Conservation (phyloP, 169 alveolate species). For the Theileria annulata region DNA sequence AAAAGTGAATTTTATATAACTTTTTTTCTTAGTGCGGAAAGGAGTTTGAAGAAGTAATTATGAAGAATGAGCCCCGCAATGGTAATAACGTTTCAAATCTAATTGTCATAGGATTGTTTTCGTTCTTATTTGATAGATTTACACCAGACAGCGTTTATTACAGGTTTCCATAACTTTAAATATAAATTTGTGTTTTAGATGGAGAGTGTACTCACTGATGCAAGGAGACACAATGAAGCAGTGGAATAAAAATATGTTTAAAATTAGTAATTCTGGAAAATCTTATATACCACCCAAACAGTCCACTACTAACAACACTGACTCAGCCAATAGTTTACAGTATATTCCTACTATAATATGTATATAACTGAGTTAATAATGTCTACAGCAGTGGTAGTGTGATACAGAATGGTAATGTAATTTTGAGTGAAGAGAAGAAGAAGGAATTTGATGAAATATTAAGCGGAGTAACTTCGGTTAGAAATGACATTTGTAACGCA, state of each 20-base stretch:
- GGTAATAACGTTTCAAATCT: slow-evolving; percentile 3
- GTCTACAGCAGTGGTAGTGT: background rate
- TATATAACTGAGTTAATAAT: slow-evolving; percentile 9
- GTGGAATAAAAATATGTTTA: slow-evolving; percentile 41
- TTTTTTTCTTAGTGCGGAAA: slow-evolving; percentile 26
- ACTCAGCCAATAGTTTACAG: background rate
- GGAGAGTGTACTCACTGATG: slow-evolving; percentile 63
- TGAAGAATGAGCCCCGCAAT: slow-evolving; percentile 30
- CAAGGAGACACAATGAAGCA: slow-evolving; percentile 42
- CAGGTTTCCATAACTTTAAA: slow-evolving; percentile 19
- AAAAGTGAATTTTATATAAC: background rate
- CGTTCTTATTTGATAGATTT: slow-evolving; percentile 26
- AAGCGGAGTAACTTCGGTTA: slow-evolving; percentile 5
- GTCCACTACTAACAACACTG: background rate
- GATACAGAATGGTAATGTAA: slow-evolving; percentile 36
- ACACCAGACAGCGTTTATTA: slow-evolving; percentile 64
- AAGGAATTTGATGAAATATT: slow-evolving; percentile 16
- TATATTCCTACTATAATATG: background rate
- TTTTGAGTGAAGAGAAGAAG: slow-evolving; percentile 15
- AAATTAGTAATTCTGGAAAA: slow-evolving; percentile 22
- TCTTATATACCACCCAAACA: slow-evolving; percentile 41
- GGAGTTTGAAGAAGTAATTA: slow-evolving; percentile 38
- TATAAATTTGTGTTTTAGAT: slow-evolving; percentile 27
- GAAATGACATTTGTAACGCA: slow-evolving; percentile 45
- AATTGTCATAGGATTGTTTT: slow-evolving; percentile 37